Evolutionary conservation across 2,329 filamentous ascomycete genomes (phyloP), one percentile per base, ranked within the genome.

Genomic region (Annulohypoxylon truncatum): DNA sequence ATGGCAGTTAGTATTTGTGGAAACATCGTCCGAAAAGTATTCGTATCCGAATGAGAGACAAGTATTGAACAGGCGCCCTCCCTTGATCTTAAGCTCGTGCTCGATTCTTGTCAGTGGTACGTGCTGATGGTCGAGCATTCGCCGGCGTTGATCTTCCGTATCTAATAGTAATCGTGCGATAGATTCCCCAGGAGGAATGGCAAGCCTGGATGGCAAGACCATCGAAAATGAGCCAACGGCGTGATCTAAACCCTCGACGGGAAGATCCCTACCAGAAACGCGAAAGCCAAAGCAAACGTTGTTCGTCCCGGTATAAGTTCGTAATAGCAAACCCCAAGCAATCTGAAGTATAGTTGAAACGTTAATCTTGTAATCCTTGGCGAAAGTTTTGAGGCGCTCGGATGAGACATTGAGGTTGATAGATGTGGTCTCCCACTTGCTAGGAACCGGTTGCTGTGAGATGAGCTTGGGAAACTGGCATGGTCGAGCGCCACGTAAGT

Each of bases 281-380:
- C 82, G 80, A 61, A 81, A 85, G 0, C 87, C 88, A 66, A 90
- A 89, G 35, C 83, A 82, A 6, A 89, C 82, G 9, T 82, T 80
- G 20, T 84, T 79, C 13, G 80, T 80, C 1, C 85, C 85, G 2
- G 85, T 82, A 68, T 87, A 89, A 1, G 82, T 80, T 1, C 85
- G 83, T 0, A 89, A 77, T 0, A 89, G 79, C 18, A 90, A 77
- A 0, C 82, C 85, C 87, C 87, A 90, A 0, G 87, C 86, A n/a
- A 87, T 81, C 22, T 85, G 83, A 3, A 90, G 78, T 2, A 89
- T 78, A 0, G 84, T 82, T 0, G 84, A 81, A 0, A 83, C 75
- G 0, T 82, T 82, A 2, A 86, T 78, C 7, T 78, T 75, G 40
- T 79, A 76, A 4, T 75, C 76, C 6, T 65, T 78, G 46, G 79